phyloP scores from a whole-genome alignment of 352 stramenopile species.

The Pythium grandisporangium region DNA sequence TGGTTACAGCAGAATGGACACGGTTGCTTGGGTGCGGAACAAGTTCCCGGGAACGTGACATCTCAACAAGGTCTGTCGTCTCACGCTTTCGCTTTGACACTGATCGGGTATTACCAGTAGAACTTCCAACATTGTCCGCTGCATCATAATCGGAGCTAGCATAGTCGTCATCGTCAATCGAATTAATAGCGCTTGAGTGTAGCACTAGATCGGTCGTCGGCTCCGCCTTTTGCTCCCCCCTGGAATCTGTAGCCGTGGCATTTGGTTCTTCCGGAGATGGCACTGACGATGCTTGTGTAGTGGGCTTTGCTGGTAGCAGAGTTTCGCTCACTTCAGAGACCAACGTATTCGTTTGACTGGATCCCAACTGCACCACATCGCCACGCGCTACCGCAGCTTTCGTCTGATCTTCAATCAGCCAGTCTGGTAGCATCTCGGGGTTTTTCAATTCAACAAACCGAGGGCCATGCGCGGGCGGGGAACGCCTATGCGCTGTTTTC shows the following conservation, averaged over 20 bases:
- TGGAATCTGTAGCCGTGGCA: no score
- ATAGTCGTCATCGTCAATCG: slow-evolving; percentile 15
- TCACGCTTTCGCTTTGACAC: no score
- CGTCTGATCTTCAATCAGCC: slow-evolving; percentile 13
- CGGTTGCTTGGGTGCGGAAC: slow-evolving; percentile 35
- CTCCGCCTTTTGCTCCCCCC: no score
- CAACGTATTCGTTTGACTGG: no score
- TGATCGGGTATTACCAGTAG: no score
- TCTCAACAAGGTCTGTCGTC: slow-evolving; percentile 27
- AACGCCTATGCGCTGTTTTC: no score
- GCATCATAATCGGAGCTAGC: slow-evolving; percentile 24
- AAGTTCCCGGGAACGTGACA: slow-evolving; percentile 29
- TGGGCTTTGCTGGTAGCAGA: no score
- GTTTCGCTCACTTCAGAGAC: no score
- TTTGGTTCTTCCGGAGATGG: not conserved
- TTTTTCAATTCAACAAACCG: slow-evolving; percentile 13
- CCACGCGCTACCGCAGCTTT: slow-evolving; percentile 10
- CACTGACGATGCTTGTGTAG: not conserved
- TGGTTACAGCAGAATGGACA: slow-evolving; percentile 30
- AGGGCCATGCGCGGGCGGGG: slow-evolving; percentile 4
- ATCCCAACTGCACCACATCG: not conserved
- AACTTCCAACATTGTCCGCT: no score
- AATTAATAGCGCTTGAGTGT: slow-evolving; percentile 15
- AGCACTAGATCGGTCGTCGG: slow-evolving; percentile 13
- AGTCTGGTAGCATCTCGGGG: slow-evolving; percentile 13